These are phyloP conservation scores for Penicillium occitanis DNA, from an alignment of 2,329 filamentous ascomycete genomes.

Conservation along the genomic window DNA sequence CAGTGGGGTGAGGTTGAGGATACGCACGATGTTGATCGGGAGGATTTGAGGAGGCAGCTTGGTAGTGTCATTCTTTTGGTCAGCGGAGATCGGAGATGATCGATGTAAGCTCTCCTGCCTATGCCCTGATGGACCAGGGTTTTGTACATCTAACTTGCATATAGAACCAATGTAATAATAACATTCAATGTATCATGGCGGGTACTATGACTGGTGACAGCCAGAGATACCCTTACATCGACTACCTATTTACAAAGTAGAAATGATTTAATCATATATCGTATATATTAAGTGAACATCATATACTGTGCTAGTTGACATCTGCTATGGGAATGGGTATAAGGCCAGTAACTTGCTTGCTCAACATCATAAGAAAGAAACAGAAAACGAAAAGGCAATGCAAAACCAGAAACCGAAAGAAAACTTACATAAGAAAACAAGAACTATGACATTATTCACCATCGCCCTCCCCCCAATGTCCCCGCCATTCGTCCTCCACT, in stretches of 20 bases:
- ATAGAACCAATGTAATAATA: constrained; percentile 2
- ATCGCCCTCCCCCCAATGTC: constrained; percentile 35
- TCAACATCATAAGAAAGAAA: background rate
- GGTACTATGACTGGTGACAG: too few species aligned
- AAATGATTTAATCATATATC: background rate
- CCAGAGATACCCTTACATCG: too few species aligned
- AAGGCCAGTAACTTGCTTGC: constrained; percentile 13
- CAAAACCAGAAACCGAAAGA: background rate
- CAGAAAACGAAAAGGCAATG: background rate
- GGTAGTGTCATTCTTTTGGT: constrained; percentile 84
- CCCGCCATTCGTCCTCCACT: constrained; percentile 55
- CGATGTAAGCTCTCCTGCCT: background rate
- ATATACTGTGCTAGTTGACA: constrained; percentile 8
- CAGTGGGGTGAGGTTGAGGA: constrained; percentile 98
- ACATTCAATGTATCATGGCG: background rate
- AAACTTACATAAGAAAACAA: background rate
- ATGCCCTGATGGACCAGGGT: background rate
- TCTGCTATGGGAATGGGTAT: constrained; percentile 18
- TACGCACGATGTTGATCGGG: constrained; percentile 92
- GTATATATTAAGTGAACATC: background rate
- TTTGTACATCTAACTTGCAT: background rate
- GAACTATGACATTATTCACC: constrained; percentile 9
- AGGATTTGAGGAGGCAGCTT: constrained; percentile 82
- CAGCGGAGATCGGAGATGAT: constrained; percentile 52
- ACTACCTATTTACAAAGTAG: background rate